Evolutionary conservation across 1,284 basidiomycete species (phyloP).

Genomic region (Cryptococcus sp.): DNA sequence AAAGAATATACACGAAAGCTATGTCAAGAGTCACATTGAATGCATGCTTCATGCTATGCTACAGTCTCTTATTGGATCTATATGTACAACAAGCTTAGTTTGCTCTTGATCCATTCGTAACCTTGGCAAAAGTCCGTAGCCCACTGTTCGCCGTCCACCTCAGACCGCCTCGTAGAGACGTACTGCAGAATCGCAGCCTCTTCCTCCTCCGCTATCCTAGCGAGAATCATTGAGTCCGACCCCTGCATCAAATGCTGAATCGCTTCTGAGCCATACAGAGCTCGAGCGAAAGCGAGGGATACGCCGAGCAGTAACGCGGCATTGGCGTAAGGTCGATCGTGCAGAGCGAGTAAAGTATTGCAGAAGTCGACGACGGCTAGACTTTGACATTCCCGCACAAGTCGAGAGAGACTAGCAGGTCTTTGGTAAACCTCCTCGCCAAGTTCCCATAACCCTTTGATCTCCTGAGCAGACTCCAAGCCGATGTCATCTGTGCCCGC

Average conservation of each 20-base stretch:
- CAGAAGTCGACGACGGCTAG: slow-evolving; percentile 12
- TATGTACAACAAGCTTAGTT: too few relatives aligned
- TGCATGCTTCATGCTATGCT: too few relatives aligned
- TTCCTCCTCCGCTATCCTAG: too few relatives aligned
- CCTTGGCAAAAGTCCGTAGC: too few relatives aligned
- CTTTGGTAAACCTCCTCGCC: neutral
- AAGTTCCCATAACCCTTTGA: slow-evolving; percentile 17
- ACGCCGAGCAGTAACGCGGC: slow-evolving; percentile 16
- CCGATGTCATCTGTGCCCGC: slow-evolving; percentile 29
- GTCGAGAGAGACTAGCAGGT: slow-evolving; percentile 7
- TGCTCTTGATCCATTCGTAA: too few relatives aligned
- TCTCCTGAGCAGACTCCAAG: slow-evolving; percentile 6
- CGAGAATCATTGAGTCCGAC: too few relatives aligned
- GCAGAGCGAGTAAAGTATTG: slow-evolving; percentile 17
- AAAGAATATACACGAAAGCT: too few relatives aligned
- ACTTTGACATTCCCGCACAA: slow-evolving; percentile 4
- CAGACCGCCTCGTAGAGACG: too few relatives aligned
- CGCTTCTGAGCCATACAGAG: neutral
- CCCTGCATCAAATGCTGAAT: neutral
- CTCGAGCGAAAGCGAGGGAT: neutral
- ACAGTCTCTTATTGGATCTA: too few relatives aligned
- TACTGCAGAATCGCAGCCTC: too few relatives aligned
- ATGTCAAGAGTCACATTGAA: too few relatives aligned
- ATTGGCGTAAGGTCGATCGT: slow-evolving; percentile 23
- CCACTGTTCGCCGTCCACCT: too few relatives aligned